Evolutionary conservation across 1,284 basidiomycete genomes (phyloP), one percentile per base, ranked within the genome.

Genomic region (Vanrija pseudolonga): DNA sequence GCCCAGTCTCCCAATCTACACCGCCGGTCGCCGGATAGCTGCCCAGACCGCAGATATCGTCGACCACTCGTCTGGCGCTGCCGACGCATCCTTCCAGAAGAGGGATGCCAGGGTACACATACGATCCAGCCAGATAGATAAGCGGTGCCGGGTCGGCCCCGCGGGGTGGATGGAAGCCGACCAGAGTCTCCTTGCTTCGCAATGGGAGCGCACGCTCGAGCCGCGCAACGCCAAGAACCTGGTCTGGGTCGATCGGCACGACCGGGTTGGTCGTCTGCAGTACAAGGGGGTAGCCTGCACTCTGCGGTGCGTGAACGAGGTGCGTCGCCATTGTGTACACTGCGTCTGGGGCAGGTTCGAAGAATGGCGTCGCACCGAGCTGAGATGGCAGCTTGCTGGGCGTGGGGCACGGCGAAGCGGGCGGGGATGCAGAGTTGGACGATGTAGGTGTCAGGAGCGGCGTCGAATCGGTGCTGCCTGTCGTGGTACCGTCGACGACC

Each of bases 261-360:
- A 85, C 80, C 0, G 86, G 86, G 68, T 89, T 89, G 15, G 86
- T 89, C 17, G 85, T 88, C 72, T 89, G 87, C 54, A 82, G 83
- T 14, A 88, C 76, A 6, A 53, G 38, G 17, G 43, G 22, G 26
- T 38, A 32, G 15, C 28, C 44, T 61, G 20, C 45, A 9, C 17
- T 19, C 20, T 24, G n/a, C 3, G 46, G 40, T 15, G 50, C 26
- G 12, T 15, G 82, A 61, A 67, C 81, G 64, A 68, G 83, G 81
- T 65, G 78, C 8, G 87, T 89, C 7, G 85, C 80, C 85, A 85
- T 86, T 6, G 83, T 82, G 67, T 82, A 84, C 68, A 63, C 49
- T 39, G 40, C 37, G 12, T 54, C 52, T 0, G 42, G 24, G 0
- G 47, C 46, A 7, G 71, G 66, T 4, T 47, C 19, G 56, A 72